Conservation (phyloP, 2,329 filamentous ascomycete genomes). For the Phaeosphaeriaceae sp. region DNA sequence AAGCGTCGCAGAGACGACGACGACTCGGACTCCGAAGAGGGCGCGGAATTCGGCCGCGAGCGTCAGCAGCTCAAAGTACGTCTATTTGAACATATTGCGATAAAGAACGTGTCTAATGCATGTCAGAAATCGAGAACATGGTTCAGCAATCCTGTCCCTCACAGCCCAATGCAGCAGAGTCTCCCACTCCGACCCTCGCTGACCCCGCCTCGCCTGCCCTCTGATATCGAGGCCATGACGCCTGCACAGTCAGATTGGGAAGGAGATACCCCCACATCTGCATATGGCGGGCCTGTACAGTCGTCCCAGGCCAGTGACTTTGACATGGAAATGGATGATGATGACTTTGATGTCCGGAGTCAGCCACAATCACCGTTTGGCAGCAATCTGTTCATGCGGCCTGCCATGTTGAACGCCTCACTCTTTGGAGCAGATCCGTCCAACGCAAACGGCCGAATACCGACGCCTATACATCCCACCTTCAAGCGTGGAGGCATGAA, state of each 20-base stretch:
- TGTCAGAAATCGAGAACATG: conserved; percentile 40
- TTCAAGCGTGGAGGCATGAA: conserved; percentile 41
- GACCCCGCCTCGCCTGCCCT: conserved; percentile 34
- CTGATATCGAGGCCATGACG: conserved; percentile 39
- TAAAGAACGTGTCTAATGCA: conserved; percentile 12
- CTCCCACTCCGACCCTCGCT: conserved; percentile 34
- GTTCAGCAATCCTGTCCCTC: conserved; percentile 23
- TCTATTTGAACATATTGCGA: conserved; percentile 2
- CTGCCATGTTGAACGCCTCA: conserved; percentile 42
- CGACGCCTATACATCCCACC: conserved; percentile 49
- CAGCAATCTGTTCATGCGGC: conserved; percentile 36
- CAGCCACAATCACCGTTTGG: conserved; percentile 46
- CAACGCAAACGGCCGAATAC: conserved; percentile 41
- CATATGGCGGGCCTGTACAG: conserved; percentile 26
- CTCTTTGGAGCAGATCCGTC: conserved; percentile 28
- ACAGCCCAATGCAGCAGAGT: conserved; percentile 25
- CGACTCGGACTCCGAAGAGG: conserved; percentile 42
- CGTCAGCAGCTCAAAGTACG: conserved; percentile 39
- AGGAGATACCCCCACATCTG: conserved; percentile 31
- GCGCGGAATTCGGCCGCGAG: conserved; percentile 2
- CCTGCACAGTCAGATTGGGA: conserved; percentile 38
- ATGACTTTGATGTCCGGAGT: conserved; percentile 41
- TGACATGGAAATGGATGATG: conserved; percentile 46
- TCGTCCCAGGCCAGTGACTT: conserved; percentile 35
- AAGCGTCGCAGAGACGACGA: conserved; percentile 45